phyloP scores from a whole-genome alignment of 225 moss, liverwort and hornwort species.

The Ulota crispa region DNA sequence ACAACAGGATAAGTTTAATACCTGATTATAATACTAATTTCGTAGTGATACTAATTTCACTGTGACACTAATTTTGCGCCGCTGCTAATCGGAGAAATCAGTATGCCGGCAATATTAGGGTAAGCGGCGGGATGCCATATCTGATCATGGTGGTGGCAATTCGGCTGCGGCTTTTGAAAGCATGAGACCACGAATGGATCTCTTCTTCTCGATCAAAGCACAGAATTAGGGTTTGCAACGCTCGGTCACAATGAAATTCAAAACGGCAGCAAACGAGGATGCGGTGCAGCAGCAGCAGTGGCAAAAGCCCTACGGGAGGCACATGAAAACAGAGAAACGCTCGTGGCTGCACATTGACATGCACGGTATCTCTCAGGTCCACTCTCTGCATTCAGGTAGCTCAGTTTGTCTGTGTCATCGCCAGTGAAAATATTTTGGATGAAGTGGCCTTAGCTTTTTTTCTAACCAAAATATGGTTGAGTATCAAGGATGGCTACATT shows the following conservation, averaged over 20 bases:
- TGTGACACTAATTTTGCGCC: too few relatives aligned
- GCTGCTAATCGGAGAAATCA: too few relatives aligned
- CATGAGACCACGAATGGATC: neutral
- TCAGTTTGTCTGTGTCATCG: too few relatives aligned
- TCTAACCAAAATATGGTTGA: too few relatives aligned
- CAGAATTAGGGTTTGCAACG: neutral
- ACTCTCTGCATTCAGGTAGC: slow-evolving; percentile 14
- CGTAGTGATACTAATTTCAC: too few relatives aligned
- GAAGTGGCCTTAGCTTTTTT: too few relatives aligned
- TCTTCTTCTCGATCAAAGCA: neutral
- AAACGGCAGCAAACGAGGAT: neutral
- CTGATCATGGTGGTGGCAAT: neutral
- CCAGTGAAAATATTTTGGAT: too few relatives aligned
- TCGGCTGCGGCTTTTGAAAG: neutral
- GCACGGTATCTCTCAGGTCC: slow-evolving; percentile 56
- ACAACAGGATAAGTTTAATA: too few relatives aligned
- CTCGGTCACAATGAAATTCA: neutral
- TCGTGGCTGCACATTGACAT: slow-evolving; percentile 53
- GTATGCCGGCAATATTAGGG: neutral
- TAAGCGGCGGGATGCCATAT: neutral
- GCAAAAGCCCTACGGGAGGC: slow-evolving; percentile 5
- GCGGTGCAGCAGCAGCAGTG: neutral
- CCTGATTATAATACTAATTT: too few relatives aligned
- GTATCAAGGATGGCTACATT: too few relatives aligned
- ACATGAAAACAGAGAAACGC: slow-evolving; percentile 28